Conservation (phyloP, 176 grass and related monocot genomes). For the Bonia amplexicaulis region DNA sequence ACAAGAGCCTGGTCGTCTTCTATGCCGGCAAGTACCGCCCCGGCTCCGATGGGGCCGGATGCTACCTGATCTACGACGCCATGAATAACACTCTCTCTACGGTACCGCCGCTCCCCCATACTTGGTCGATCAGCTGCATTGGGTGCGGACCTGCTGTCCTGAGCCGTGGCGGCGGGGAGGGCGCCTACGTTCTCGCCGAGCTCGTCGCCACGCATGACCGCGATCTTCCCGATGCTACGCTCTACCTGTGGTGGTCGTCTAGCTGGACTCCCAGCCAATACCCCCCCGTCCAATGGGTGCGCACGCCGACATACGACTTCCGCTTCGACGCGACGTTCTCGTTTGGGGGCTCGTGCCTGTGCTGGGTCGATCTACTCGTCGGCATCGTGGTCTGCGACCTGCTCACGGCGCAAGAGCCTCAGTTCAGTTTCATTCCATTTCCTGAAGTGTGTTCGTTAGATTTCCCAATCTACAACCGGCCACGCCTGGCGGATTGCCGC, state of each 20-base stretch:
- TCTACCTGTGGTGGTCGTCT: neutral
- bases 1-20: constrained; percentile 1
- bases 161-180: neutral
- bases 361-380: constrained; percentile 7
- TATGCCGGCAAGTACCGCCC: neutral
- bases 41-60: neutral
- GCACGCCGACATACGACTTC: neutral
- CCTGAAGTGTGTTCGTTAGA: neutral
- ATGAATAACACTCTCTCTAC: neutral
- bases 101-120: neutral
- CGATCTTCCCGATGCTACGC: neutral
- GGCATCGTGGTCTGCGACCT: neutral
- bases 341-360: neutral
- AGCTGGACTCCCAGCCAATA: no score
- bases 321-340: neutral
- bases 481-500: neutral
- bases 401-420: neutral
- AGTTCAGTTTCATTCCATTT: neutral
- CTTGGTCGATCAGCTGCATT: no score
- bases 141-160: neutral
- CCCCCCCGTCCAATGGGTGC: neutral
- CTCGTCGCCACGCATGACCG: neutral
- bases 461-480: no score
- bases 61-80: constrained; percentile 13
- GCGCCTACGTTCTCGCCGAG: neutral